Percentiles rank a stretch among this genome's conserved stretches.
phyloP scores from a whole-genome alignment of 352 stramenopile genomes.

The Pythium biforme region DNA sequence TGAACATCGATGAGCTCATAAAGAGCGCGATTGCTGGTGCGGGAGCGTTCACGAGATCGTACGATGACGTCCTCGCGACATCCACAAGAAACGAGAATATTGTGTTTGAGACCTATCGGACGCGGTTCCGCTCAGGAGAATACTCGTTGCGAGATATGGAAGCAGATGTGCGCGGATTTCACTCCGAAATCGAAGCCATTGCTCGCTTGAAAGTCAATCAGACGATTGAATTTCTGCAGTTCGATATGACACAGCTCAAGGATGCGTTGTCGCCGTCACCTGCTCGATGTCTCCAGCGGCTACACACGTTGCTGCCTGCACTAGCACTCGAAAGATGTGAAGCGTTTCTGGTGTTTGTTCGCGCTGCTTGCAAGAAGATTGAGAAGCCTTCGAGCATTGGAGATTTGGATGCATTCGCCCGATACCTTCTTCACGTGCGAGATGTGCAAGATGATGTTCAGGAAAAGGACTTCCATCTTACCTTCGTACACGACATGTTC shows the following conservation, averaged over 20 bases:
- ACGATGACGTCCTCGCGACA: constrained; percentile 31
- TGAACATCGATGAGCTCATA: constrained; percentile 44
- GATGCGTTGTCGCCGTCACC: constrained; percentile 43
- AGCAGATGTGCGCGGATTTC: constrained; percentile 36
- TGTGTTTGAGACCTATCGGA: constrained; percentile 45
- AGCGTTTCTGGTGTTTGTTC: constrained; percentile 44
- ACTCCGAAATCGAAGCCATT: constrained; percentile 37
- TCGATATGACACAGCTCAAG: constrained; percentile 43
- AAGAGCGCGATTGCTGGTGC: constrained; percentile 28
- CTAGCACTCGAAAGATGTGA: constrained; percentile 48
- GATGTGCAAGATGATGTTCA: constrained; percentile 48
- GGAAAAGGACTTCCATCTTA: constrained; percentile 47
- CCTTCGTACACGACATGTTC: constrained; percentile 48
- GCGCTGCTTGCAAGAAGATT: constrained; percentile 37
- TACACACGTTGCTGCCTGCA: constrained; percentile 39
- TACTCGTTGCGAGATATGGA: constrained; percentile 51
- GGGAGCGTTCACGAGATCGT: constrained; percentile 32
- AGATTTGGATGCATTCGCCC: constrained; percentile 42
- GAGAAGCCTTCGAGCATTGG: constrained; percentile 38
- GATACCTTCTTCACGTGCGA: constrained; percentile 50
- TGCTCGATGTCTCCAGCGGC: constrained; percentile 33
- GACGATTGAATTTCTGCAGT: constrained; percentile 41
- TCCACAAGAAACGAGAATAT: constrained; percentile 45
- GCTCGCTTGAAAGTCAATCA: constrained; percentile 3
- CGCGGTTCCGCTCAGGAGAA: constrained; percentile 37